phyloP scores from a whole-genome alignment of 805 yeast species.

The Teunomyces tritomae region DNA sequence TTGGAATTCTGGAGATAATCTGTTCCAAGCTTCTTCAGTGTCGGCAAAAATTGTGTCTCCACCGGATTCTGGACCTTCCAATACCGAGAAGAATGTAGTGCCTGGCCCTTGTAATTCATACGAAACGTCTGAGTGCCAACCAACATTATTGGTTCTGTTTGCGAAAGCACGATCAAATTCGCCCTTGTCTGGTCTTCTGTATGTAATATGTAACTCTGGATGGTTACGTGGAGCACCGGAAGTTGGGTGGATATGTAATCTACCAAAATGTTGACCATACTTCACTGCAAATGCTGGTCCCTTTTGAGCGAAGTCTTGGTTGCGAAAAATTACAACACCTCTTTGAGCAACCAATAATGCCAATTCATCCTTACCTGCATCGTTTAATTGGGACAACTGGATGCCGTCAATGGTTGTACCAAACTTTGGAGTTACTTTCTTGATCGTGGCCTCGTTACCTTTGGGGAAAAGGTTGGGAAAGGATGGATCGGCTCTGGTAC shows the following conservation, averaged over 20 bases:
- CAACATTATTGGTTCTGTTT: conserved; percentile 28
- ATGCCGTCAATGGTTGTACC: conserved; percentile 64
- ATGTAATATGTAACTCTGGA: conserved; percentile 36
- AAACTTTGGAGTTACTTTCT: conserved; percentile 61
- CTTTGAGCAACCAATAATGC: conserved; percentile 67
- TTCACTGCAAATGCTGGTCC: conserved; percentile 51
- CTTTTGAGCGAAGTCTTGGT: conserved; percentile 57
- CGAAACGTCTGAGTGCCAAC: conserved; percentile 38
- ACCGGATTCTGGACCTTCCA: conserved; percentile 38
- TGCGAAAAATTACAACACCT: conserved; percentile 65
- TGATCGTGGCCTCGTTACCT: conserved; percentile 23
- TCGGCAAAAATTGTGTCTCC: conserved; percentile 40
- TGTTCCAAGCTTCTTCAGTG: conserved; percentile 35
- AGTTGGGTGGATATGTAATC: conserved; percentile 70
- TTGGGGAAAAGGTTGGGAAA: conserved; percentile 52
- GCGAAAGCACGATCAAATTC: conserved; percentile 28
- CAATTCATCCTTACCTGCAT: conserved; percentile 62
- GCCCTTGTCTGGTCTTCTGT: conserved; percentile 27
- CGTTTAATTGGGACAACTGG: conserved; percentile 54
- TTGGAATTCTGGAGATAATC: conserved; percentile 36
- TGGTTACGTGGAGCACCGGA: conserved; percentile 61
- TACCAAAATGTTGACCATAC: conserved; percentile 65
- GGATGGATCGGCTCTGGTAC: conserved; percentile 59
- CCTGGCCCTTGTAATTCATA: conserved; percentile 38
- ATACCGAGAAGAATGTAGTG: conserved; percentile 31